phyloP scores from a whole-genome alignment of 2,329 filamentous ascomycete genomes.

The Aureobasidium sp. region DNA sequence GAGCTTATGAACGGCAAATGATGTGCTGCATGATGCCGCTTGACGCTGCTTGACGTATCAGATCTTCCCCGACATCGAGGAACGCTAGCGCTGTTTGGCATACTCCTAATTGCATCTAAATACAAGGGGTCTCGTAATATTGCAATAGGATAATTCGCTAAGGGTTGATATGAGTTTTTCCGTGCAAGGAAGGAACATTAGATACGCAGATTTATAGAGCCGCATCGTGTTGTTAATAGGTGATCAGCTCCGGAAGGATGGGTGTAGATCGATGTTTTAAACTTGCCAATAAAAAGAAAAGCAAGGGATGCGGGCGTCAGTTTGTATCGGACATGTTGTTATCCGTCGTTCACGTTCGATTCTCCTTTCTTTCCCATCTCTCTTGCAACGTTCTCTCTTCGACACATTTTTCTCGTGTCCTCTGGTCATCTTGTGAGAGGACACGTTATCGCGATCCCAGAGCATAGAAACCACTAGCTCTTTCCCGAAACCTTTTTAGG shows the following conservation, averaged over 20 bases:
- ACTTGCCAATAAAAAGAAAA: conserved; percentile 1
- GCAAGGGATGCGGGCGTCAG: not conserved
- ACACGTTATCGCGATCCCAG: not conserved
- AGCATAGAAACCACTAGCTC: not conserved
- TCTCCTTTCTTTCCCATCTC: not conserved
- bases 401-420: not conserved
- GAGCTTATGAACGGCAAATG: not conserved
- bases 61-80: conserved; percentile 6
- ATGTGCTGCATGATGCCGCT: conserved; percentile 9
- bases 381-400: not conserved
- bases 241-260: not conserved
- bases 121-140: not conserved
- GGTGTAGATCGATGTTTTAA: conserved; percentile 1
- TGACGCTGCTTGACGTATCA: conserved; percentile 12
- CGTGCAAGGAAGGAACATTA: not conserved
- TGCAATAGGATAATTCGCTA: not conserved
- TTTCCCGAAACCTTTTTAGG: conserved; percentile 3
- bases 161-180: not conserved
- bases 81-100: conserved; percentile 14
- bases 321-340: conserved; percentile 1
- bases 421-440: not conserved
- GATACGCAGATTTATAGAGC: not conserved
- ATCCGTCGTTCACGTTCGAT: conserved; percentile 3
- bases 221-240: not conserved
- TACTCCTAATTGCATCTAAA: not conserved